Evolutionary conservation across 805 yeast genomes (phyloP).

Genomic region (Torulaspora franciscae): DNA sequence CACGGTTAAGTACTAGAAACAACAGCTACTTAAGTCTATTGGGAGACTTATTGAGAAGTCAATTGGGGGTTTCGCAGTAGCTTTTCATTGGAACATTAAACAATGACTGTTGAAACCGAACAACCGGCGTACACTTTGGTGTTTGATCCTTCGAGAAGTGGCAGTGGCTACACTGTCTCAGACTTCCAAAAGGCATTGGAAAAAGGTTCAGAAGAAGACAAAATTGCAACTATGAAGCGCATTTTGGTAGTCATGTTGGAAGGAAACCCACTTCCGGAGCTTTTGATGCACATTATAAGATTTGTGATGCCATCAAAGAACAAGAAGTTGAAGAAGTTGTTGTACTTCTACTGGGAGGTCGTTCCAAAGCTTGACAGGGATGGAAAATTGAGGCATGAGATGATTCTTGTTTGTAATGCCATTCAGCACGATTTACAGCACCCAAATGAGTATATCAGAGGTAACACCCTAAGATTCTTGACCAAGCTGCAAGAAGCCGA

Average conservation of each 20-base stretch:
- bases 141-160: slow-evolving; percentile 65
- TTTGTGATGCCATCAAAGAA: slow-evolving; percentile 94
- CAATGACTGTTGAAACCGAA: slow-evolving; percentile 22
- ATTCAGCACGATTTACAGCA: slow-evolving; percentile 96
- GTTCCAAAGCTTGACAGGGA: slow-evolving; percentile 85
- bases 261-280: slow-evolving; percentile 87
- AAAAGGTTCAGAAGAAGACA: slow-evolving; percentile 82
- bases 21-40: not conserved
- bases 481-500: slow-evolving; percentile 90
- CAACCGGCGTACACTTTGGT: slow-evolving; percentile 68
- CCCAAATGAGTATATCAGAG: slow-evolving; percentile 95
- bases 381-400: slow-evolving; percentile 94
- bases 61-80: not conserved
- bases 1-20: not conserved
- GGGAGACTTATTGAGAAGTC: not conserved
- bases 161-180: slow-evolving; percentile 53
- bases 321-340: slow-evolving; percentile 84
- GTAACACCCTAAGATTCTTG: slow-evolving; percentile 88
- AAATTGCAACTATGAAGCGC: slow-evolving; percentile 84
- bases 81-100: not conserved
- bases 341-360: slow-evolving; percentile 96
- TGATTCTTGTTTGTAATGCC: slow-evolving; percentile 97
- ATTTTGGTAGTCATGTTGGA: slow-evolving; percentile 82
- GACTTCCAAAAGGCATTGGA: slow-evolving; percentile 78
- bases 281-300: slow-evolving; percentile 94